Conservation (phyloP, 148 eudicot genomes). For the Tetragonia tetragonoides region DNA sequence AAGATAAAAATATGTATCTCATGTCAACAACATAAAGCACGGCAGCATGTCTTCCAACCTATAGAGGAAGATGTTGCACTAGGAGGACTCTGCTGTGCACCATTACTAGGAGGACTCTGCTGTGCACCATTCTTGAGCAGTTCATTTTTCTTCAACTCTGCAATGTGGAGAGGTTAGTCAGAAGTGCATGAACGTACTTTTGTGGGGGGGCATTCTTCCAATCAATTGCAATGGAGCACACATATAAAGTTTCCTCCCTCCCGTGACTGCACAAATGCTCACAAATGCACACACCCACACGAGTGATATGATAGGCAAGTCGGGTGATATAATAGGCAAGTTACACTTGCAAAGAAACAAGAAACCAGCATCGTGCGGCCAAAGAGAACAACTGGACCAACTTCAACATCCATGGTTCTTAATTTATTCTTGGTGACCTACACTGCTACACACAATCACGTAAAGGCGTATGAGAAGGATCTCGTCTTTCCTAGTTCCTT, state of each 20-base stretch:
- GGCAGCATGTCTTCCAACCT: slow-evolving; percentile 43
- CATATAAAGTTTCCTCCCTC: background rate
- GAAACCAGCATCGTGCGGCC: background rate
- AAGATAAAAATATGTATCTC: background rate
- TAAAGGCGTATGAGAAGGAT: slow-evolving; percentile 35
- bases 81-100: slow-evolving; percentile 46
- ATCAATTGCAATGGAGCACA: background rate
- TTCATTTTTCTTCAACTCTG: slow-evolving; percentile 82
- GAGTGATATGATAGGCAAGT: no score
- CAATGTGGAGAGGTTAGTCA: slow-evolving; percentile 14
- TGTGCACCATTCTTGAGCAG: slow-evolving; percentile 52
- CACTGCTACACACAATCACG: slow-evolving; percentile 57
- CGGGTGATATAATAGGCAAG: no score
- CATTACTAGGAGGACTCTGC: no score
- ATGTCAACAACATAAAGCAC: background rate
- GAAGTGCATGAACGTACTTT: background rate
- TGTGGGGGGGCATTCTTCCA: background rate
- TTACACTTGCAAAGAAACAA: background rate
- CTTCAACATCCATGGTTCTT: slow-evolving; percentile 32
- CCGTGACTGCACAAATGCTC: background rate
- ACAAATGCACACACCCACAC: background rate
- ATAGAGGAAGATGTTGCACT: slow-evolving; percentile 33
- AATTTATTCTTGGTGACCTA: no score
- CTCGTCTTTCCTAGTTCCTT: background rate
- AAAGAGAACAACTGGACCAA: slow-evolving; percentile 22